Conservation (phyloP, 2,329 filamentous ascomycete species). For the Ramichloridium luteum region DNA sequence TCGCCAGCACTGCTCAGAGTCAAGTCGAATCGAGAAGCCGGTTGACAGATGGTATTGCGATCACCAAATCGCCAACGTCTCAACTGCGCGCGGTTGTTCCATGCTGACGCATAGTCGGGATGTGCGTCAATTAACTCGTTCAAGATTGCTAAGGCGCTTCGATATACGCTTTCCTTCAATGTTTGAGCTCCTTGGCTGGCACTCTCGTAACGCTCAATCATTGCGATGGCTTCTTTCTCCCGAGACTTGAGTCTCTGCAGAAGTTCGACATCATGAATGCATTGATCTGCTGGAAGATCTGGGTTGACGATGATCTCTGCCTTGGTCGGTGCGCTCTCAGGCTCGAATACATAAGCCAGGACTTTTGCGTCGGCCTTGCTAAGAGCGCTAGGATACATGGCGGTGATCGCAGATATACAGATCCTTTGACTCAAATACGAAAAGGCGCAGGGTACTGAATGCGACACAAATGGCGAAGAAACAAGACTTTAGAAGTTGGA, state of each 20-base stretch:
- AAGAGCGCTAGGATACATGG: too few relatives aligned
- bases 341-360: constrained; percentile 32
- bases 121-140: constrained; percentile 44
- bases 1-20: constrained; percentile 5
- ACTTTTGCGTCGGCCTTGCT: constrained; percentile 32
- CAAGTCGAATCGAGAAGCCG: constrained; percentile 1
- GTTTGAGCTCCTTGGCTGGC: constrained; percentile 3
- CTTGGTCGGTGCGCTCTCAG: constrained; percentile 16
- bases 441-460: too few relatives aligned
- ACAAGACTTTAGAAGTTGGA: too few relatives aligned
- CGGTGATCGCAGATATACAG: too few relatives aligned
- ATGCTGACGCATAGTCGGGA: constrained; percentile 58
- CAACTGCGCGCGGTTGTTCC: constrained; percentile 62
- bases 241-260: constrained; percentile 11
- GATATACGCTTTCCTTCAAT: constrained; percentile 13
- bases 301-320: constrained; percentile 17
- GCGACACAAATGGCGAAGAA: too few relatives aligned
- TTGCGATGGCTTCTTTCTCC: constrained; percentile 17
- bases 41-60: constrained; percentile 20
- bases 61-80: constrained; percentile 40
- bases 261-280: constrained; percentile 10
- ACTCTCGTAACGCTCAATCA: constrained; percentile 18
- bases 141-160: constrained; percentile 30
- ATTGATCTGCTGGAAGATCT: constrained; percentile 15
- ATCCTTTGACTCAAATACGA: too few relatives aligned